These are phyloP conservation scores for Apiospora arundinis DNA, from an alignment of 2,329 filamentous ascomycete species.

Conservation along the genomic window DNA sequence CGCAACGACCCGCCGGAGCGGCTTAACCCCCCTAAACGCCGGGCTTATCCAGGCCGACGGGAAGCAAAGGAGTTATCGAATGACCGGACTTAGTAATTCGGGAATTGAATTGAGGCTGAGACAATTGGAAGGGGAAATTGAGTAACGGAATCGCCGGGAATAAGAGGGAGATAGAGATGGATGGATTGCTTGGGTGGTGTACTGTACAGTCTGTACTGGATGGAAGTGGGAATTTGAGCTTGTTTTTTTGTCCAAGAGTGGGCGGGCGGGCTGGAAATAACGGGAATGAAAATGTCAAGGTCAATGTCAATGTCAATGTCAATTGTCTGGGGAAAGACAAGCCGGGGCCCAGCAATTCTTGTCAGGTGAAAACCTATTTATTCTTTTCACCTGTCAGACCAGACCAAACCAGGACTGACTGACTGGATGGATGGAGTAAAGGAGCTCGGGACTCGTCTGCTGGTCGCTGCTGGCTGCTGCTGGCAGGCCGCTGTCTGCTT, in stretches of 20 bases:
- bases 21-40: not conserved
- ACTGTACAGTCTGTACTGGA: too few species aligned
- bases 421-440: not conserved
- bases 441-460: not conserved
- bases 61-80: not conserved
- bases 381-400: not conserved
- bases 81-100: not conserved
- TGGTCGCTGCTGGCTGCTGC: too few species aligned
- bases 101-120: slow-evolving; percentile 3
- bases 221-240: slow-evolving; percentile 2
- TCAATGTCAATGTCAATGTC: too few species aligned
- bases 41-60: not conserved
- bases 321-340: not conserved
- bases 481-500: too few species aligned
- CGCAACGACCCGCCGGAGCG: slow-evolving; percentile 2
- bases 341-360: not conserved
- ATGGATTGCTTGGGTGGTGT: too few species aligned
- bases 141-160: slow-evolving; percentile 11
- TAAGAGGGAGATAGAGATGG: slow-evolving; percentile 13
- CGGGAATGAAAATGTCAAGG: slow-evolving; percentile 11
- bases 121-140: not conserved
- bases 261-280: slow-evolving; percentile 16
- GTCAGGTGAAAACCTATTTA: not conserved
- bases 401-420: not conserved
- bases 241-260: slow-evolving; percentile 17